These are phyloP conservation scores for Beauveria australis DNA, from an alignment of 2,329 filamentous ascomycete species.

Conservation along the genomic window DNA sequence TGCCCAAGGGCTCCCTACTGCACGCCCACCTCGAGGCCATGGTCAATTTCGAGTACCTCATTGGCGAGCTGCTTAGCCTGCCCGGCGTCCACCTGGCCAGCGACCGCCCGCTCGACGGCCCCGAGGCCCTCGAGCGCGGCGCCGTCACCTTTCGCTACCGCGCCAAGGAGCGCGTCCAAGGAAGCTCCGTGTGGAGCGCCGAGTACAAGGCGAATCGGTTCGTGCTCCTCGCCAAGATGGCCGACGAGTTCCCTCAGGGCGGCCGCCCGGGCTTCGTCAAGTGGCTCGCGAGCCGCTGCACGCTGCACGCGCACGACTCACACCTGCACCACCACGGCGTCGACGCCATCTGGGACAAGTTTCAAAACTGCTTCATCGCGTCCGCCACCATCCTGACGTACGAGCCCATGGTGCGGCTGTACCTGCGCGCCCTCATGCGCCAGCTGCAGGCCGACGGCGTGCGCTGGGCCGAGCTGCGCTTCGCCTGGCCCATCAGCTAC, in stretches of 20 bases:
- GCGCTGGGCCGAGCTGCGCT: slow-evolving; percentile 71
- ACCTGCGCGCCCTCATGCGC: slow-evolving; percentile 62
- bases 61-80: slow-evolving; percentile 61
- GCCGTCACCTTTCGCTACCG: slow-evolving; percentile 55
- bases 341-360: slow-evolving; percentile 79
- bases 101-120: slow-evolving; percentile 47
- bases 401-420: slow-evolving; percentile 78
- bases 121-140: slow-evolving; percentile 44
- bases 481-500: slow-evolving; percentile 66
- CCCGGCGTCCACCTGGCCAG: slow-evolving; percentile 66
- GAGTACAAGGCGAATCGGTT: slow-evolving; percentile 52
- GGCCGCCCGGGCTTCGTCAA: slow-evolving; percentile 63
- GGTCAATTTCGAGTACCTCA: slow-evolving; percentile 76
- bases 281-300: slow-evolving; percentile 69
- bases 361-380: slow-evolving; percentile 64
- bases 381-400: slow-evolving; percentile 73
- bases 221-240: slow-evolving; percentile 53
- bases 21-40: slow-evolving; percentile 90
- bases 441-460: slow-evolving; percentile 74
- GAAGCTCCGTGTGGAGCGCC: slow-evolving; percentile 53
- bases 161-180: slow-evolving; percentile 34
- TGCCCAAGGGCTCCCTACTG: slow-evolving; percentile 83
- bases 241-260: slow-evolving; percentile 65
- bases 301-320: slow-evolving; percentile 63
- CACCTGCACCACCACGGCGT: slow-evolving; percentile 75